Conservation (phyloP, 2,329 filamentous ascomycete species). For the Colletotrichum australisinense region DNA sequence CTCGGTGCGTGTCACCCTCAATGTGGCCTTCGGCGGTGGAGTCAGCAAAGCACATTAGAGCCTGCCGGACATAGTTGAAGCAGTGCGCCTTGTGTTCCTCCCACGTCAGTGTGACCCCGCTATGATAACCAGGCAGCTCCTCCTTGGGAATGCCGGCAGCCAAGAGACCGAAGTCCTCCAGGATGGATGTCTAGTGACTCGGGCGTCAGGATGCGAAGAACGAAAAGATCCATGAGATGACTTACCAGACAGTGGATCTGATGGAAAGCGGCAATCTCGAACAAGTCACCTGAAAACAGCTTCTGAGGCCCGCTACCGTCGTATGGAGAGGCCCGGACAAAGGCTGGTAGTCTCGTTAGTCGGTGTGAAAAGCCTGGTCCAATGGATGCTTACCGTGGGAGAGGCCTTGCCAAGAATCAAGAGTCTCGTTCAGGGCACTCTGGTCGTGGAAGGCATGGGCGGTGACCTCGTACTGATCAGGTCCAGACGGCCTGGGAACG, state of each 20-base stretch:
- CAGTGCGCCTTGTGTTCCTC: constrained; percentile 4
- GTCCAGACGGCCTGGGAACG: not conserved
- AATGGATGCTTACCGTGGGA: not conserved
- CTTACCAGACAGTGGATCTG: not conserved
- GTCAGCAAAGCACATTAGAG: constrained; percentile 2
- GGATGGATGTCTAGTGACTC: not conserved
- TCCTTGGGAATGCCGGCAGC: not conserved
- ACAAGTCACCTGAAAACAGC: not conserved
- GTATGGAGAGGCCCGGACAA: not conserved
- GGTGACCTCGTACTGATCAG: not conserved
- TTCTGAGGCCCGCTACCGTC: not conserved
- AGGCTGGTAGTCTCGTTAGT: not conserved
- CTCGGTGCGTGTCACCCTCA: not conserved
- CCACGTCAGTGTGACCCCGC: not conserved
- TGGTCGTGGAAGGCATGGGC: not conserved
- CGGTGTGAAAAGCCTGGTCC: no score
- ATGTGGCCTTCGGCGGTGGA: not conserved
- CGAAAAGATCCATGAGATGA: no score
- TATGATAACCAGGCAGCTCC: not conserved
- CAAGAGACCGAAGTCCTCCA: not conserved
- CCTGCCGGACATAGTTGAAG: constrained; percentile 1
- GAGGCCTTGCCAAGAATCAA: not conserved
- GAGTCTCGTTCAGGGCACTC: not conserved
- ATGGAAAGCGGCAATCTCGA: not conserved
- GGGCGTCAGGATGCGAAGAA: no score